These are phyloP conservation scores for Ascomycota sp. DNA, from an alignment of 2,329 filamentous ascomycete species.

Conservation along the genomic window DNA sequence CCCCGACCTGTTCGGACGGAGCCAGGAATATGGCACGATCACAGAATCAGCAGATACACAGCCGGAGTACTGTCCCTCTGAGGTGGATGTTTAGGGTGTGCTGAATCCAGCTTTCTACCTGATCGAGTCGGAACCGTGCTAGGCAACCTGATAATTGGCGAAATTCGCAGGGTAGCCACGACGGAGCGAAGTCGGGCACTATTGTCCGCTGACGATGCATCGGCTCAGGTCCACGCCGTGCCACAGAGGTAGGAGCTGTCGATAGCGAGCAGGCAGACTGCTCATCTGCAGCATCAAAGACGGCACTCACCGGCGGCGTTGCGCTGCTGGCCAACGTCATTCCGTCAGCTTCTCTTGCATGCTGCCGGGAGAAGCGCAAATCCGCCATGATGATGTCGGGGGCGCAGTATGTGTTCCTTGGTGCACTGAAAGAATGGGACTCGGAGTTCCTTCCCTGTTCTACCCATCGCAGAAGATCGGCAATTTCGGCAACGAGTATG, in stretches of 20 bases:
- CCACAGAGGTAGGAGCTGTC: constrained; percentile 8
- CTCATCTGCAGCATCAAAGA: constrained; percentile 2
- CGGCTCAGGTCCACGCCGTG: constrained; percentile 4
- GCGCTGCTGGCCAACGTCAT: constrained; percentile 2
- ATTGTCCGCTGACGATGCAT: constrained; percentile 2
- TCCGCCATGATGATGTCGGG: constrained; percentile 1
- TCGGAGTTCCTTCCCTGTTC: not conserved
- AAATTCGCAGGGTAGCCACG: constrained; percentile 25
- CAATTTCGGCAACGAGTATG: not conserved
- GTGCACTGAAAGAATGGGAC: not conserved
- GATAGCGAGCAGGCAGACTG: constrained; percentile 6
- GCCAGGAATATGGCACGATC: constrained; percentile 13
- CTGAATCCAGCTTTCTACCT: constrained; percentile 21
- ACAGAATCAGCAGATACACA: constrained; percentile 30
- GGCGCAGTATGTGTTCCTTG: not conserved
- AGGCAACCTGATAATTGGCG: constrained; percentile 14
- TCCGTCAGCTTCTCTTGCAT: not conserved
- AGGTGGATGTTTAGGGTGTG: constrained; percentile 22
- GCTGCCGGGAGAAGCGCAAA: constrained; percentile 1
- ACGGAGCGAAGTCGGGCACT: constrained; percentile 1
- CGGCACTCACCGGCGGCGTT: constrained; percentile 3
- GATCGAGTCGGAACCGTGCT: constrained; percentile 14
- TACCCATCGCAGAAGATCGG: not conserved
- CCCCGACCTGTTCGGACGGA: not conserved
- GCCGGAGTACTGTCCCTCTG: constrained; percentile 11